phyloP scores from a whole-genome alignment of 2,329 filamentous ascomycete genomes.

The Microthyrium microscopicum region DNA sequence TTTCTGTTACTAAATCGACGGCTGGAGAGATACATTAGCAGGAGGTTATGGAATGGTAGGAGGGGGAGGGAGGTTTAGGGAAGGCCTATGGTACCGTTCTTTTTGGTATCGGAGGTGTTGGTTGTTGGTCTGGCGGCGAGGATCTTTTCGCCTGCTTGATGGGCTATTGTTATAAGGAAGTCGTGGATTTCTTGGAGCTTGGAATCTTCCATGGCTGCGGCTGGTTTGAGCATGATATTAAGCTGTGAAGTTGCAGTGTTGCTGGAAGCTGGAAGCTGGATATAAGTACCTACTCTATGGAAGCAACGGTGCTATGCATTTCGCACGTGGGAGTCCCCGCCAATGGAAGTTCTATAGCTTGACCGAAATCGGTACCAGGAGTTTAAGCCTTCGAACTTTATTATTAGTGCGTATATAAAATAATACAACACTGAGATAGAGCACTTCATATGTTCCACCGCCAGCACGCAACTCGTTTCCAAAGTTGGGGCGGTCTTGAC shows the following conservation, averaged over 20 bases:
- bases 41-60: not conserved
- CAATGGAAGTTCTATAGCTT: too few relatives aligned
- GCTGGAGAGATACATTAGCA: constrained; percentile 17
- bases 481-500: too few relatives aligned
- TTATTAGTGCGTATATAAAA: too few relatives aligned
- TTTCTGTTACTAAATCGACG: constrained; percentile 47
- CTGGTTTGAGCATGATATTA: not conserved
- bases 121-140: constrained; percentile 27
- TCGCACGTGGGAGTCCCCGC: too few relatives aligned
- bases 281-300: too few relatives aligned
- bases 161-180: constrained; percentile 28
- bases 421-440: too few relatives aligned
- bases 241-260: not conserved
- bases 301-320: too few relatives aligned
- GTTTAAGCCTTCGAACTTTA: too few relatives aligned
- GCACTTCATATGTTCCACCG: too few relatives aligned
- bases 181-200: constrained; percentile 32
- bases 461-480: too few relatives aligned
- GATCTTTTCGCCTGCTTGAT: constrained; percentile 29
- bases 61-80: not conserved
- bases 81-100: constrained; percentile 24
- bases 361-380: too few relatives aligned
- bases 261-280: too few relatives aligned
- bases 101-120: constrained; percentile 26
- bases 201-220: constrained; percentile 48